Base-by-base conservation (phyloP, 495 filamentous ascomycete genomes). In the Emericellopsis terricola region DNA sequence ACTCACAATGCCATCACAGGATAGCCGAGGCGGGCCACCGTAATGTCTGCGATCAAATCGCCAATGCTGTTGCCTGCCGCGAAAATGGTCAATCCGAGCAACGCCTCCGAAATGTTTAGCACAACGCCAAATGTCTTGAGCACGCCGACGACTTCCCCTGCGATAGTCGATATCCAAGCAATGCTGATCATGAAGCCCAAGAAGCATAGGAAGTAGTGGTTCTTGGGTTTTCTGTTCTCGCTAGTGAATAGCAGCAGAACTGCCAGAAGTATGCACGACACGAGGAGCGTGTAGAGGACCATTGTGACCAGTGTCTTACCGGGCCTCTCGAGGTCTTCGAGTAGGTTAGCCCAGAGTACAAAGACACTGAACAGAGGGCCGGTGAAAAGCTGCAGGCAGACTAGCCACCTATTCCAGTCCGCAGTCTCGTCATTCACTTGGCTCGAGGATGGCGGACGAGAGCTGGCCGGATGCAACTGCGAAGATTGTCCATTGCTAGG, bases 41-140 rank as follows among this genome's bases (percentile, higher is more conserved):
- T 99, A 37, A 94, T 74, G 42, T 99, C 81, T 5, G 91, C 85
- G 3, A 99, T 85, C 1, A 99, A 62, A 46, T 99, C 91, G 8
- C 91, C 87, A 5, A 96, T 62, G 2, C 82, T 92, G 47, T 94
- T 99, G 9, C 91, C 89, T 10, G 96, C 84, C 1, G 91, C 91
- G 50, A 99, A 99, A 29, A 99, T 72, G 19, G 91, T 99, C 26
- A 99, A 66, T 1, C 91, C 91, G 3, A 99, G 63, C 39, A 99
- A 86, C 6, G 91, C 92, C 59, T 99, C 89, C 17, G 79, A 87
- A 43, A 99, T 96, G 43, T 77, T 72, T 15, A 94, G 56, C 21
- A 99, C 84, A 8, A 96, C 82, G 3, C 91, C 91, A 14, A 99
- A 59, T 2, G 91, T 80, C 52, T 96, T 96, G 23, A 99, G 69